phyloP scores from a whole-genome alignment of 2,329 filamentous ascomycete genomes.

The Aureobasidium melanogenum region DNA sequence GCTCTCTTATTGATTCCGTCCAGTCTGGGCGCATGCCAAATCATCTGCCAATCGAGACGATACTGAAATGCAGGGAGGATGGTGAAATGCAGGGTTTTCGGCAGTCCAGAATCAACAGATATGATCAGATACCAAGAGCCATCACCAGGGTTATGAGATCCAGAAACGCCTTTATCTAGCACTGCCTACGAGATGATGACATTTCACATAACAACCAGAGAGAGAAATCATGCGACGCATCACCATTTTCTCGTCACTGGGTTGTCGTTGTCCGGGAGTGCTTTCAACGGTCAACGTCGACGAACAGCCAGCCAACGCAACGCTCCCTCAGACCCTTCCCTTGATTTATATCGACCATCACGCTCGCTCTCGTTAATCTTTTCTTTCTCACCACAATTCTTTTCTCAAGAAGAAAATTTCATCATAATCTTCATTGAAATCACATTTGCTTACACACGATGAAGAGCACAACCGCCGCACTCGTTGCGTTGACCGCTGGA shows the following conservation, averaged over 20 bases:
- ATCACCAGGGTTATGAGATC: not conserved
- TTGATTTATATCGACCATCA: not conserved
- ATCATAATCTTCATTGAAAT: not conserved
- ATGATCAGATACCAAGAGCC: not conserved
- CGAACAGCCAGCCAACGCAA: slow-evolving; percentile 5
- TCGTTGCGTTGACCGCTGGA: not conserved
- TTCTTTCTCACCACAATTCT: not conserved
- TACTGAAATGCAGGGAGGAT: not conserved
- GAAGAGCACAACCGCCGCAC: not conserved
- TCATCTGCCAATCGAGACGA: not conserved
- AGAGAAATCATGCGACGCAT: not conserved
- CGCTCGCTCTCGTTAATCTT: not conserved
- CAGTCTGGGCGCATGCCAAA: no score
- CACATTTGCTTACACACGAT: not conserved
- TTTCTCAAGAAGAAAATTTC: not conserved
- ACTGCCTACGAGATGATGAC: not conserved
- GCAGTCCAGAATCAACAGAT: not conserved
- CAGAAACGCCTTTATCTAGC: not conserved
- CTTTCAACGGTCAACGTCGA: slow-evolving; percentile 3
- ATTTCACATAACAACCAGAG: not conserved
- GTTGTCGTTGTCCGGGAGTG: not conserved
- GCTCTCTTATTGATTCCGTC: not conserved
- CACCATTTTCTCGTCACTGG: not conserved
- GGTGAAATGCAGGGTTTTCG: not conserved
- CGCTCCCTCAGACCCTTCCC: not conserved